Evolutionary conservation across 768 basidiomycete species (phyloP), one percentile per base, ranked within the genome.

Genomic region (Roridomyces roridus): DNA sequence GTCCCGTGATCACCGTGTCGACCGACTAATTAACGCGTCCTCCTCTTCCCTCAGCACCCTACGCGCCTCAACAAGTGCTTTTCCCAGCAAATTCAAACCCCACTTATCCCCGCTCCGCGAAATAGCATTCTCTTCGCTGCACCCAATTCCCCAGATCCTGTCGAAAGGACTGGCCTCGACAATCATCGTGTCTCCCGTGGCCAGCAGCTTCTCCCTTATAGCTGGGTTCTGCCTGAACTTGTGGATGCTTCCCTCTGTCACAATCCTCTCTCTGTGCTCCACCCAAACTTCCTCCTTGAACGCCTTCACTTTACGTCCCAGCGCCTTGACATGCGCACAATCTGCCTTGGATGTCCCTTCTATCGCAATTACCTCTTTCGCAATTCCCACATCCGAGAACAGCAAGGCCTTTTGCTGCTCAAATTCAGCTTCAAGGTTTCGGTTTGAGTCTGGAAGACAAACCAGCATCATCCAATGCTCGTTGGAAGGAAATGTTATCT

Each of bases 381-480:
- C 80, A 6, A 81, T 66, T 6, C 64, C 72, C 10, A 50, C 35
- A 62, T 87, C 84, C 12, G 66, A 62, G 70, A 87, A 87, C 3
- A 87, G 61, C 5, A 85, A 64, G 7, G 85, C 85, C 65, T 87
- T 87, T 48, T 81, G 79, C 61, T 62, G 28, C 20, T 15, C 17
- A 21, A 36, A 2, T 24, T 18, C 8, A 3, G 18, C 42, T 11
- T 17, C n/a, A 10, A 23, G 8, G 14, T 37, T n/a, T 23, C n/a
- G 40, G 34, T 10, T 24, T 17, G 5, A 28, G 12, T 14, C 11
- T 6, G 12, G 14, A 17, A 28, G 12, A 46, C 56, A 7, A 35
- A 62, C 60, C 36, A 80, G 73, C 86, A 87, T 88, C 86, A 87
- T 87, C 79, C 80, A 87, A 60, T 87, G 85, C 68, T 87, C 86